Evolutionary conservation across 2,329 filamentous ascomycete genomes (phyloP).

Genomic region (Chrysoporthe cubensis): DNA sequence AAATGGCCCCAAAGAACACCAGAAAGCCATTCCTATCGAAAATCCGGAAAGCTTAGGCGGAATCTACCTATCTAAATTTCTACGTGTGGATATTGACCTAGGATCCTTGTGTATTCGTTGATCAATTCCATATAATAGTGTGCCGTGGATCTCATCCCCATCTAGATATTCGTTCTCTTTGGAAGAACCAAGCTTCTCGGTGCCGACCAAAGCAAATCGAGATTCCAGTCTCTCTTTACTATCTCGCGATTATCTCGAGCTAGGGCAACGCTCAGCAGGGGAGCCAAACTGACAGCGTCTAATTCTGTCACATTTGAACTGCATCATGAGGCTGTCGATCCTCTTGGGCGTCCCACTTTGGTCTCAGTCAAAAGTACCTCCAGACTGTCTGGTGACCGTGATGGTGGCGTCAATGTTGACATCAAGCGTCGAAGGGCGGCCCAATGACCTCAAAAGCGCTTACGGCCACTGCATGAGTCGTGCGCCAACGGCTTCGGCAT

Average conservation of each 20-base stretch:
- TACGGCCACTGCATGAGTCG: neutral
- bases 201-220: neutral
- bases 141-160: neutral
- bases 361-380: constrained; percentile 25
- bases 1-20: neutral
- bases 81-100: neutral
- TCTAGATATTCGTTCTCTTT: neutral
- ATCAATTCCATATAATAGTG: neutral
- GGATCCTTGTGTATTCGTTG: neutral
- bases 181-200: neutral
- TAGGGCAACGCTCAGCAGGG: neutral
- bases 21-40: neutral
- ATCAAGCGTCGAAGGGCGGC: constrained; percentile 23
- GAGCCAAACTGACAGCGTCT: constrained; percentile 9
- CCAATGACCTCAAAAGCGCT: neutral
- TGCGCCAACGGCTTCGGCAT: neutral
- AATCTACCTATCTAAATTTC: neutral
- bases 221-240: neutral
- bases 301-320: constrained; percentile 28
- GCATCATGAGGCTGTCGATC: constrained; percentile 27
- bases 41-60: neutral
- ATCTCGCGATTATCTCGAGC: neutral
- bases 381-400: constrained; percentile 25
- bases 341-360: constrained; percentile 27
- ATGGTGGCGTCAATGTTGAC: constrained; percentile 30